Percentiles rank a stretch among this genome's conserved stretches.
These are phyloP conservation scores for Tolypocladium ophioglossoides DNA, from an alignment of 2,329 filamentous ascomycete species.

Conservation along the genomic window DNA sequence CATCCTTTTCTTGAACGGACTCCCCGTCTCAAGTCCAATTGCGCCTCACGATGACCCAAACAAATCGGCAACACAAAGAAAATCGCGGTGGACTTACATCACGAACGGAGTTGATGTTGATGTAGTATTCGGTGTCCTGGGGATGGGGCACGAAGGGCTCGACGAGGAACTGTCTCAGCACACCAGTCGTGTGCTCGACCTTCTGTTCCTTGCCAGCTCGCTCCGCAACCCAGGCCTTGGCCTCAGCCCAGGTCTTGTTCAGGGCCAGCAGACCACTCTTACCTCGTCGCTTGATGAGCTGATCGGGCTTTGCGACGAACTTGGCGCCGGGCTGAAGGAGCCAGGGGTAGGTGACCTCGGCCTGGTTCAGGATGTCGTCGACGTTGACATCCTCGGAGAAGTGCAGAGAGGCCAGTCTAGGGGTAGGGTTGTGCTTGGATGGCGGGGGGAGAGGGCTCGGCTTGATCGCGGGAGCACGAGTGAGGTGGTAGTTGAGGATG, in stretches of 20 bases:
- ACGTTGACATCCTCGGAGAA: slow-evolving; percentile 84
- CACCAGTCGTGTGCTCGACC: slow-evolving; percentile 85
- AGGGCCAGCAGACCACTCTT: slow-evolving; percentile 95
- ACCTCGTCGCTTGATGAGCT: slow-evolving; percentile 98
- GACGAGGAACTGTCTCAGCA: slow-evolving; percentile 89
- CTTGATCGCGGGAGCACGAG: slow-evolving; percentile 94
- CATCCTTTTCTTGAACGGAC: background rate
- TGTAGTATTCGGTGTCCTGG: slow-evolving; percentile 95
- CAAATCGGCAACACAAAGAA: slow-evolving; percentile 8
- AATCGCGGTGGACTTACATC: slow-evolving; percentile 61
- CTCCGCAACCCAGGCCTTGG: slow-evolving; percentile 86
- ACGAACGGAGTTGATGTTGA: slow-evolving; percentile 99
- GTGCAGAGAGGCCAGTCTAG: slow-evolving; percentile 83
- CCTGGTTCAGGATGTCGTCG: slow-evolving; percentile 80
- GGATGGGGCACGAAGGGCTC: slow-evolving; percentile 98
- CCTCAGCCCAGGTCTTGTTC: slow-evolving; percentile 96
- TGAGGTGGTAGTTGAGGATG: slow-evolving; percentile 99
- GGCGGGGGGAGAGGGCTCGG: slow-evolving; percentile 80
- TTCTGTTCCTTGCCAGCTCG: slow-evolving; percentile 84
- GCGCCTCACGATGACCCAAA: background rate
- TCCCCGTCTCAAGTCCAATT: background rate
- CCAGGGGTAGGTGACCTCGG: slow-evolving; percentile 96
- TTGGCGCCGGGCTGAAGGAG: slow-evolving; percentile 71
- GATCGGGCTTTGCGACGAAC: slow-evolving; percentile 98
- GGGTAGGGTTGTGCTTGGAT: slow-evolving; percentile 81